Base-by-base conservation (phyloP, 2,329 filamentous ascomycete genomes). In the Apiospora phragmitis region DNA sequence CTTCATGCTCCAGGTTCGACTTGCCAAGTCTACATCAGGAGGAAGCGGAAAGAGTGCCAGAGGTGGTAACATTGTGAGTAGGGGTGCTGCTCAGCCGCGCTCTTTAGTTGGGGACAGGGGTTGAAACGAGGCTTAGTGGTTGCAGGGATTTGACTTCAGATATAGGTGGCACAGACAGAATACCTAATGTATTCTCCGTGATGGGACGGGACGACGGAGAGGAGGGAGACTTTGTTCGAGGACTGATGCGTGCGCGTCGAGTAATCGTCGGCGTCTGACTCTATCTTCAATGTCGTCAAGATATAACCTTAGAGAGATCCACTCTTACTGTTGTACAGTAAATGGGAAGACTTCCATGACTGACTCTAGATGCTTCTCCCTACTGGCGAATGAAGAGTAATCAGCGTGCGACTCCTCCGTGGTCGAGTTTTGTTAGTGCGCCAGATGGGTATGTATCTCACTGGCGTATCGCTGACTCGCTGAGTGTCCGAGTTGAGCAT, bases 71-170 rank as follows among this genome's bases (percentile, higher is more conserved):
- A 24, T 32, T n/a, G 18, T 32, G 18, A 32, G 55, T 35, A 18
- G n/a, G 32, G 29, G n/a, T 32, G 55, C 38, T 62, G 55, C 55
- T 62, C 55, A 62, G 55, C 55, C 55, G 55, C 55, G n/a, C 55
- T 62, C 55, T 8, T 32, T 38, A 62, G 55, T 32, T 21, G 32
- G 55, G 55, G 32, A 38, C 55, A 62, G 55, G 55, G 55, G 55
- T 62, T 62, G 55, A 62, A 62, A 62, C 55, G 55, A 62, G 55
- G 55, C 55, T 62, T 32, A 62, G 55, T 21, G 55, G 55, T 32
- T 38, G 32, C 55, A 62, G 55, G 55, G 55, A n/a, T 62, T 11
- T 18, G 32, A 38, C 32, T n/a, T 62, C 55, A 62, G 51, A 62
- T 35, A n/a, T 62, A 62, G 49, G 26, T 55, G 49, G 55, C 55